Evolutionary conservation across 202 grass and related monocot genomes (phyloP).

Genomic region (Miscanthus sacchariflorus): DNA sequence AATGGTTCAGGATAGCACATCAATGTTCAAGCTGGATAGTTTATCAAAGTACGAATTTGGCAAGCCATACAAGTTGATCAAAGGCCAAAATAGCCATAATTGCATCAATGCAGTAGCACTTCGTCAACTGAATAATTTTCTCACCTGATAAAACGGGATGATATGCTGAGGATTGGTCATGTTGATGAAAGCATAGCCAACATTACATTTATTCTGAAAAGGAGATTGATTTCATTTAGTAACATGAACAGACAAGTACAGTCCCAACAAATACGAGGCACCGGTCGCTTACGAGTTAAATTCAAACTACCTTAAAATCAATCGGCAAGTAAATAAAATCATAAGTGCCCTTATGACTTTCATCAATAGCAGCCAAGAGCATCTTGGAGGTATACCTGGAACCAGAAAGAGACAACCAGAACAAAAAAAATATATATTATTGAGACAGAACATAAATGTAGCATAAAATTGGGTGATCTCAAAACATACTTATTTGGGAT

Average conservation of each 20-base stretch:
- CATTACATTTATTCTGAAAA: slow-evolving; percentile 98
- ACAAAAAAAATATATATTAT: not conserved
- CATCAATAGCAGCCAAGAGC: slow-evolving; percentile 95
- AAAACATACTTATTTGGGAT: slow-evolving; percentile 93
- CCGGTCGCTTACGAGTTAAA: slow-evolving; percentile 29
- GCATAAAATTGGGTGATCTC: slow-evolving; percentile 9
- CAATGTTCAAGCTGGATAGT: slow-evolving; percentile 42
- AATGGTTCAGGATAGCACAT: slow-evolving; percentile 27
- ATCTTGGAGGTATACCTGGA: slow-evolving; percentile 98
- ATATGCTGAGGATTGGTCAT: slow-evolving; percentile 93
- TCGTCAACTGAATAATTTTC: slow-evolving; percentile 7
- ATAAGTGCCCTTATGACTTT: slow-evolving; percentile 86
- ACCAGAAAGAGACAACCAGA: slow-evolving; percentile 21
- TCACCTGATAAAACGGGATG: slow-evolving; percentile 91
- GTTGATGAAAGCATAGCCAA: slow-evolving; percentile 98
- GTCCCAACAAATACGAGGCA: slow-evolving; percentile 22
- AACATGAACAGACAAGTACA: slow-evolving; percentile 10
- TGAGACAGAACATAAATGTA: not conserved
- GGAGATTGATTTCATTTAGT: slow-evolving; percentile 23
- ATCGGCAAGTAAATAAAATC: slow-evolving; percentile 98
- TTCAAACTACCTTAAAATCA: slow-evolving; percentile 90
- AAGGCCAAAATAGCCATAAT: slow-evolving; percentile 24
- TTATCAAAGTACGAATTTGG: slow-evolving; percentile 11
- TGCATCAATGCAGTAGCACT: slow-evolving; percentile 3
- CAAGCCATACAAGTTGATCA: slow-evolving; percentile 27